phyloP scores from a whole-genome alignment of 306 rosid species.

The Prosopis cineraria region DNA sequence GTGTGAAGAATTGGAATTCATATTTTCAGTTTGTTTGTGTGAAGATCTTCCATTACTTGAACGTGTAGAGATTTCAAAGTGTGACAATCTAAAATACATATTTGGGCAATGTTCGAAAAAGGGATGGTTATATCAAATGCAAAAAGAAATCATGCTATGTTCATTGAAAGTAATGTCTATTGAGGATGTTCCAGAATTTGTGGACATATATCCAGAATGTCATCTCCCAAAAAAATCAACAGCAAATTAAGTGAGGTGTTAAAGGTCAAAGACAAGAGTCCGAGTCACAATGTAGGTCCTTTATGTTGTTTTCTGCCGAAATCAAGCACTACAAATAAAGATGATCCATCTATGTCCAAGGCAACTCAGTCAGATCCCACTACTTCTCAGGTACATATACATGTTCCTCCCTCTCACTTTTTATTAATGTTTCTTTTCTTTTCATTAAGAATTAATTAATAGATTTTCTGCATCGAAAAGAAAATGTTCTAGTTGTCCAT shows the following conservation, averaged over 20 bases:
- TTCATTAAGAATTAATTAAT: no score
- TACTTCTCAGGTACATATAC: not conserved
- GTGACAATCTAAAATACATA: slow-evolving; percentile 6
- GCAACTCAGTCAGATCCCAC: no score
- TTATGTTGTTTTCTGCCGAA: not conserved
- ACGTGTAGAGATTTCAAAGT: not conserved
- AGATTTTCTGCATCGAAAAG: no score
- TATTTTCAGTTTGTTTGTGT: no score
- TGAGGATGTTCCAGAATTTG: not conserved
- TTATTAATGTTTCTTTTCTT: no score
- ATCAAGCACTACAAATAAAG: not conserved
- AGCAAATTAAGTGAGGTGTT: not conserved
- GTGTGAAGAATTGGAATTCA: slow-evolving; percentile 17
- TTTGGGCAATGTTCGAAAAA: slow-evolving; percentile 9
- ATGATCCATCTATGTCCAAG: not conserved
- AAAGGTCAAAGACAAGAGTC: not conserved
- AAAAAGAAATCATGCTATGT: not conserved
- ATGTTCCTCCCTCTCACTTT: not conserved
- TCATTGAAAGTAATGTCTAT: not conserved
- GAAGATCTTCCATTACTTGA: slow-evolving; percentile 25
- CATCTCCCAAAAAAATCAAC: not conserved
- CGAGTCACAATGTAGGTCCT: not conserved
- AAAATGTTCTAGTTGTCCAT: no score
- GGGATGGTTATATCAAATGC: not conserved
- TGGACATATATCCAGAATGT: not conserved